Conservation (phyloP, 768 basidiomycete genomes). For the Hemileccinum impolitum region DNA sequence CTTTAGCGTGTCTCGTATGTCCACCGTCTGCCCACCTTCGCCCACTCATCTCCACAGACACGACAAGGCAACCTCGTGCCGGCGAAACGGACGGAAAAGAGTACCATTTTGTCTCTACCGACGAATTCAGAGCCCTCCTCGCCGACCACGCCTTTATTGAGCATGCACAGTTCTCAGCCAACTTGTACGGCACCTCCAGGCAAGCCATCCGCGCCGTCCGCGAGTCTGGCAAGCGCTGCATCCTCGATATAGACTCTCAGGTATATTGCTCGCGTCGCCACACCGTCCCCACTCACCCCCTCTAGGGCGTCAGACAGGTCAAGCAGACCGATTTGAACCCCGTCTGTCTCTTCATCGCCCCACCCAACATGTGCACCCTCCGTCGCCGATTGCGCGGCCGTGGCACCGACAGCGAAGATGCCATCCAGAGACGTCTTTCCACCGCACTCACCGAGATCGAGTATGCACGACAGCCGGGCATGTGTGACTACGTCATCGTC, state of each 20-base stretch:
- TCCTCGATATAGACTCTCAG: slow-evolving; percentile 96
- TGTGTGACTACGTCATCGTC: slow-evolving; percentile 81
- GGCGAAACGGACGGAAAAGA: slow-evolving; percentile 81
- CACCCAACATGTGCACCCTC: slow-evolving; percentile 74
- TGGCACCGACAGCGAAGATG: slow-evolving; percentile 78
- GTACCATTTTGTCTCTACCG: slow-evolving; percentile 78
- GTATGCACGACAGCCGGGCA: slow-evolving; percentile 72
- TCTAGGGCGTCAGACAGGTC: slow-evolving; percentile 87
- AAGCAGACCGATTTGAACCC: slow-evolving; percentile 80
- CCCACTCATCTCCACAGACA: slow-evolving; percentile 52
- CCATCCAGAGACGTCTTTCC: slow-evolving; percentile 69
- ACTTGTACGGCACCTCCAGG: slow-evolving; percentile 90
- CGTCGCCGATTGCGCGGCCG: slow-evolving; percentile 68
- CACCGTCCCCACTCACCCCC: not conserved
- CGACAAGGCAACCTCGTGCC: slow-evolving; percentile 79
- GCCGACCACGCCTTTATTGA: slow-evolving; percentile 81
- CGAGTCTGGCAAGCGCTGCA: slow-evolving; percentile 71
- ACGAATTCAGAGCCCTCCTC: slow-evolving; percentile 71
- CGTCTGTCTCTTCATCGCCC: slow-evolving; percentile 89
- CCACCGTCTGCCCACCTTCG: not conserved
- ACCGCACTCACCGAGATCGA: slow-evolving; percentile 79
- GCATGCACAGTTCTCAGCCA: slow-evolving; percentile 89
- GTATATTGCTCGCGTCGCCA: slow-evolving; percentile 24
- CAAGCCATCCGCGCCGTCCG: slow-evolving; percentile 69
- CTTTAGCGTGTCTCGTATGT: slow-evolving; percentile 89